Evolutionary conservation across 2,329 filamentous ascomycete species (phyloP).

Genomic region (Fusarium pininemorale): DNA sequence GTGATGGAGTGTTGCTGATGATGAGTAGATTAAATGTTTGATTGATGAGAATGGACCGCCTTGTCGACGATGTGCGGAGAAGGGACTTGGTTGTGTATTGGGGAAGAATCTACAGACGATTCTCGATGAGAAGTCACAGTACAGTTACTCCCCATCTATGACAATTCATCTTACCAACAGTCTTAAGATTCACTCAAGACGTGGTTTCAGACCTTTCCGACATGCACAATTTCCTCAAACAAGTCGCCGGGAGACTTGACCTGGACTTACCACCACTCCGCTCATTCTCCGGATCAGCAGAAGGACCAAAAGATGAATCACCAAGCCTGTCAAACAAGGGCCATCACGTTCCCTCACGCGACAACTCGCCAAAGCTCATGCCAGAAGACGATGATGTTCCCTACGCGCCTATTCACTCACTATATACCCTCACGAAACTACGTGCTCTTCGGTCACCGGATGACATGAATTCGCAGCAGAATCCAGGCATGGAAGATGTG

Average conservation of each 20-base stretch:
- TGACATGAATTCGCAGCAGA: slow-evolving; percentile 14
- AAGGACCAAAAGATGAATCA: slow-evolving; percentile 12
- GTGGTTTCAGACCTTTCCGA: slow-evolving; percentile 8
- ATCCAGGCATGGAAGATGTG: slow-evolving; percentile 40
- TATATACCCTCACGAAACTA: slow-evolving; percentile 48
- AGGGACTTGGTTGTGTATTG: slow-evolving; percentile 47
- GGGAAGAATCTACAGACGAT: slow-evolving; percentile 52
- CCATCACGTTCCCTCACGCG: slow-evolving; percentile 25
- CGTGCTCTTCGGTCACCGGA: slow-evolving; percentile 46
- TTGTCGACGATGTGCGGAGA: slow-evolving; percentile 48
- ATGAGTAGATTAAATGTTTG: slow-evolving; percentile 48
- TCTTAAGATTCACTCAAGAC: neutral
- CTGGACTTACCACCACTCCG: slow-evolving; percentile 18
- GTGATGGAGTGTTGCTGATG: neutral
- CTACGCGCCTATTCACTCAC: slow-evolving; percentile 48
- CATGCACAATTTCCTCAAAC: slow-evolving; percentile 25
- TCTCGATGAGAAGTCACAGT: slow-evolving; percentile 50
- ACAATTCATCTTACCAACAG: neutral
- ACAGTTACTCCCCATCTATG: neutral
- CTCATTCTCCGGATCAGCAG: neutral
- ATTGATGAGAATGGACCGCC: slow-evolving; percentile 51
- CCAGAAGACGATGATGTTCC: slow-evolving; percentile 46
- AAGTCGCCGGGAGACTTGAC: slow-evolving; percentile 17
- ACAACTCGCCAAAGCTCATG: slow-evolving; percentile 28
- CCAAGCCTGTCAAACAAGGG: slow-evolving; percentile 7